Base-by-base conservation (phyloP, 352 stramenopile genomes). In the Globisporangium cederbergense region DNA sequence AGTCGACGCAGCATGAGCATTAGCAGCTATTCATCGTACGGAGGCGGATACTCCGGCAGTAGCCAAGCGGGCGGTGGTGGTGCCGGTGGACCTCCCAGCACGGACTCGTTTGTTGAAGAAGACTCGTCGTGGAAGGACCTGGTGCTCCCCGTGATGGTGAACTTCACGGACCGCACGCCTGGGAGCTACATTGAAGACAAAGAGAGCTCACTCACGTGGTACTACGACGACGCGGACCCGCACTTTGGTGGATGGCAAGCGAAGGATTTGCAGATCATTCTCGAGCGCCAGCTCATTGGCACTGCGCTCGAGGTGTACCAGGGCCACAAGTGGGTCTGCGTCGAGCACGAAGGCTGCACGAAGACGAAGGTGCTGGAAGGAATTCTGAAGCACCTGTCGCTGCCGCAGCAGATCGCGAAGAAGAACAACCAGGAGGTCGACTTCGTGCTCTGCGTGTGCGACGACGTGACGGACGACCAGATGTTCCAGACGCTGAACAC, bases 401-500 rank as follows among this genome's bases (percentile, higher is more conserved):
- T 89, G 45, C 72, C 81, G 34, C 70, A 87, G 47, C 83, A 92
- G 60, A 77, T 93, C n/a, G 58, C 69, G 14, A 78, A 77, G 62
- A 87, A 81, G 69, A 83, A 79, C n/a, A 68, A 80, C 54, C 68
- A 81, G 30, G 82, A 92, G 43, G 83, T 97, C 30, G 89, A 97
- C 61, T 97, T 97, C 70, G 78, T 97, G 16, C 57, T 97, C 8
- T 96, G 88, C 45, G 88, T 97, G 42, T 93, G 89, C 60, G 89
- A 97, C 64, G 89, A 97, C 59, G 78, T 87, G 32, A 93, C 81
- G 1, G 89, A 97, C 59, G 88, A 97, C 60, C 88, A 97, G 75
- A 96, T 97, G 88, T 97, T 96, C 67, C 83, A 94, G 67, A 93
- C 82, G 25, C 66, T 97, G 51, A 90, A 92, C 54, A 76, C 81